Percentiles rank a stretch among this genome's conserved stretches.
phyloP scores from a whole-genome alignment of 495 filamentous ascomycete species.

The Talaromyces thailandensis region DNA sequence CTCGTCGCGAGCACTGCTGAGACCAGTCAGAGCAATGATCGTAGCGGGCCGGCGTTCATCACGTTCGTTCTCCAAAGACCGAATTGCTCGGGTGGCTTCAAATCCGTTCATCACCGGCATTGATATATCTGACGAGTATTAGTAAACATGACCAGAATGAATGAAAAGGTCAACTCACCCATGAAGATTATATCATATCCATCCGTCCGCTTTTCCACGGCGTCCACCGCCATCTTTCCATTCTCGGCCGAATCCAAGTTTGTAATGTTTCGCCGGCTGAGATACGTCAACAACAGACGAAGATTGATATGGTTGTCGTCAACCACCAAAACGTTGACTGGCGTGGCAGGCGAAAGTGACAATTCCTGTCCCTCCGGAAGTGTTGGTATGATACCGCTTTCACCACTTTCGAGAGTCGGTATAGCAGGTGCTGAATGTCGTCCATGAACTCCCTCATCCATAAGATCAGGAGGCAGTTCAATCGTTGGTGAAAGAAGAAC shows the following conservation, averaged over 20 bases:
- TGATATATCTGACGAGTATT: constrained; percentile 44
- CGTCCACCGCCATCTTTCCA: constrained; percentile 43
- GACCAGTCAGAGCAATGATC: constrained; percentile 64
- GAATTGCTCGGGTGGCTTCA: constrained; percentile 61
- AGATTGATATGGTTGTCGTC: constrained; percentile 74
- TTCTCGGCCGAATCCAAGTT: constrained; percentile 39
- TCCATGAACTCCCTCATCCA: not conserved
- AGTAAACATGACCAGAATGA: not conserved
- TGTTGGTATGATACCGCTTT: not conserved
- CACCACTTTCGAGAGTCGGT: not conserved
- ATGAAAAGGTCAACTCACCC: constrained; percentile 21
- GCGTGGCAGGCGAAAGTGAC: not conserved
- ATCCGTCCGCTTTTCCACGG: constrained; percentile 27
- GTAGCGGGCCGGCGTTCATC: constrained; percentile 30
- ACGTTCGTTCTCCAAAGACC: constrained; percentile 46
- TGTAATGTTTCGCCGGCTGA: constrained; percentile 39
- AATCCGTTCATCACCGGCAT: constrained; percentile 75
- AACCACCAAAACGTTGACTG: constrained; percentile 48
- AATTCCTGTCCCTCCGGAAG: not conserved
- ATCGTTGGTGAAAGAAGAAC: not conserved
- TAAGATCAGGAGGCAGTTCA: not conserved
- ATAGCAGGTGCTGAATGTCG: constrained; percentile 5
- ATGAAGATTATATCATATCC: constrained; percentile 51
- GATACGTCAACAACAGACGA: constrained; percentile 54
- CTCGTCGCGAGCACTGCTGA: constrained; percentile 54